Conservation (phyloP, 768 basidiomycete genomes). For the Suillus plorans region DNA sequence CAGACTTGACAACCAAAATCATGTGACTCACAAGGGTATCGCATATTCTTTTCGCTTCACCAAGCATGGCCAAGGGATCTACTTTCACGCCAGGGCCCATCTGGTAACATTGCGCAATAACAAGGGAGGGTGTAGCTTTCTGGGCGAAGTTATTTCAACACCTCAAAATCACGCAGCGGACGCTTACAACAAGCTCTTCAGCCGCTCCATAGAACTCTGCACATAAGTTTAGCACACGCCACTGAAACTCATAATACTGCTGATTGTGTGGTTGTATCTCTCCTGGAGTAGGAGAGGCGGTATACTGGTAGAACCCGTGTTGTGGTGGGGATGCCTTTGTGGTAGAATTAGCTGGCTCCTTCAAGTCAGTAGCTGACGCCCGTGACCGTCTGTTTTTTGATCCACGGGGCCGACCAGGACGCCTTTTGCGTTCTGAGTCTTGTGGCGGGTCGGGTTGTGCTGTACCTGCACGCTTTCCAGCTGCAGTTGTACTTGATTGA, state of each 20-base stretch:
- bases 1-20: background rate
- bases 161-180: constrained; percentile 9
- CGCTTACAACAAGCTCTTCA: constrained; percentile 75
- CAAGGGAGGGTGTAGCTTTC: constrained; percentile 62
- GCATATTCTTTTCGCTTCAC: constrained; percentile 75
- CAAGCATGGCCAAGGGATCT: constrained; percentile 72
- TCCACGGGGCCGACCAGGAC: constrained; percentile 76
- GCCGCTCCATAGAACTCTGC: constrained; percentile 86
- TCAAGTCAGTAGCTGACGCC: constrained; percentile 27
- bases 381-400: constrained; percentile 69
- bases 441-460: constrained; percentile 28
- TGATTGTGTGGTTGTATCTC: constrained; percentile 65
- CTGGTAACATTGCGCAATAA: constrained; percentile 79
- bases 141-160: constrained; percentile 22
- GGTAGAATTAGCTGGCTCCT: constrained; percentile 19
- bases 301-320: constrained; percentile 45
- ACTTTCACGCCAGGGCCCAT: constrained; percentile 68
- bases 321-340: constrained; percentile 34
- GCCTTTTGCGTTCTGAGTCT: constrained; percentile 55
- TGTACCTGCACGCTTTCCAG: constrained; percentile 23
- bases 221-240: constrained; percentile 79
- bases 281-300: constrained; percentile 41
- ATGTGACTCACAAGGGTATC: constrained; percentile 60
- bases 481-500: constrained; percentile 13
- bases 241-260: constrained; percentile 84